phyloP scores from a whole-genome alignment of 768 basidiomycete genomes.

The Pluteus cervinus region DNA sequence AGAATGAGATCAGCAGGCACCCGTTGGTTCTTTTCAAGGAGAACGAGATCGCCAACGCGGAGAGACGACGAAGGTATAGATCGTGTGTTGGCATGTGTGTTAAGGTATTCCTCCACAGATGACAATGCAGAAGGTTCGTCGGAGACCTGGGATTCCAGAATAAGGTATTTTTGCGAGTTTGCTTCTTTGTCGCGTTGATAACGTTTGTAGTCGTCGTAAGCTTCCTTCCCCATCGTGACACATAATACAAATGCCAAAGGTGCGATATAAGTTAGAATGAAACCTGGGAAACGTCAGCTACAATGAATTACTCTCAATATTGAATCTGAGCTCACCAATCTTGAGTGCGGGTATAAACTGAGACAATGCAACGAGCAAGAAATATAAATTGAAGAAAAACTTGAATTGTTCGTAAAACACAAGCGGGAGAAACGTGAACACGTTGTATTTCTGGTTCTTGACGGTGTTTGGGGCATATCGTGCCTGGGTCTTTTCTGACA shows the following conservation, averaged over 20 bases:
- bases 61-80: constrained; percentile 85
- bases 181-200: constrained; percentile 89
- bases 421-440: constrained; percentile 93
- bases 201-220: constrained; percentile 96
- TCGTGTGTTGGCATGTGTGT: constrained; percentile 49
- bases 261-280: constrained; percentile 92
- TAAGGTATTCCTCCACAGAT: constrained; percentile 36
- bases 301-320: neutral
- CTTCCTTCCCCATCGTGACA: constrained; percentile 98
- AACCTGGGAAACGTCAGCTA: constrained; percentile 47
- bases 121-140: constrained; percentile 25
- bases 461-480: constrained; percentile 85
- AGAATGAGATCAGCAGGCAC: constrained; percentile 94
- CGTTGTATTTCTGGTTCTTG: constrained; percentile 97
- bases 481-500: constrained; percentile 66
- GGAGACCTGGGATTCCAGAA: constrained; percentile 59
- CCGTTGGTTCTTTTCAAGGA: constrained; percentile 94
- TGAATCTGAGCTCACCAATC: constrained; percentile 58
- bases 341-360: constrained; percentile 95
- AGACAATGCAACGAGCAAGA: constrained; percentile 91
- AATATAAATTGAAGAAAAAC: constrained; percentile 99
- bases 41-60: constrained; percentile 85
- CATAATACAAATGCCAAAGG: constrained; percentile 92
- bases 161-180: constrained; percentile 87
- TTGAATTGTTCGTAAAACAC: constrained; percentile 99